These are phyloP conservation scores for Vigna mungo DNA, from an alignment of 306 rosid genomes.

Conservation along the genomic window DNA sequence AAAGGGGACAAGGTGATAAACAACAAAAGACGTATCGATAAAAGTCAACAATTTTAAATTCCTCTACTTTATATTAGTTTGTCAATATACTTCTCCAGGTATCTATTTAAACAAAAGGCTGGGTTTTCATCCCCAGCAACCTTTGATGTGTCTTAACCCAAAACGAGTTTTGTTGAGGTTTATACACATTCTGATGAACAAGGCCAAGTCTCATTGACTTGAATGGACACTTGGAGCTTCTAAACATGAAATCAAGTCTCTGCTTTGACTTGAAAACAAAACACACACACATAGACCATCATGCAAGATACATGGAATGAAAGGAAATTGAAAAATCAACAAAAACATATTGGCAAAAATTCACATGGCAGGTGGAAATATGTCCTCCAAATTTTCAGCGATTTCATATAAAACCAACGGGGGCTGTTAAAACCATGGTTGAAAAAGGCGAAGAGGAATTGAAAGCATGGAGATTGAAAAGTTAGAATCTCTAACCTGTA, in stretches of 20 bases:
- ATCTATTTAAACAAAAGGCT: not conserved
- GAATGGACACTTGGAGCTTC: not conserved
- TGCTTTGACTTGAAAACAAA: not conserved
- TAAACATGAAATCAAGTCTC: not conserved
- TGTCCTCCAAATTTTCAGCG: not conserved
- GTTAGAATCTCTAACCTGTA: constrained; percentile 72
- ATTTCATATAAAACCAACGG: not conserved
- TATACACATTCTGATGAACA: too few species aligned
- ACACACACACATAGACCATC: not conserved
- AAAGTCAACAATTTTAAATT: not conserved
- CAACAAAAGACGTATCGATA: not conserved
- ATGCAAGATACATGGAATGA: constrained; percentile 2
- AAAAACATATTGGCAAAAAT: constrained; percentile 6
- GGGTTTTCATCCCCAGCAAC: not conserved
- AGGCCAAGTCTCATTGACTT: not conserved
- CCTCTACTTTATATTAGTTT: not conserved
- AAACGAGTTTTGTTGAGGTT: not conserved
- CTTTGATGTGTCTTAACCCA: not conserved
- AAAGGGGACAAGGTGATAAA: not conserved
- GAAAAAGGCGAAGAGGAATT: constrained; percentile 4
- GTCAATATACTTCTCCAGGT: constrained; percentile 9
- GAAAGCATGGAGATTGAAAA: constrained; percentile 16
- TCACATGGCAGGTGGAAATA: constrained; percentile 6
- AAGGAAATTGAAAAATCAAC: constrained; percentile 13
- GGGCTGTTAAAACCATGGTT: not conserved